Evolutionary conservation across 306 rosid genomes (phyloP), one percentile per base, ranked within the genome.

Genomic region (Vachellia collinsii): DNA sequence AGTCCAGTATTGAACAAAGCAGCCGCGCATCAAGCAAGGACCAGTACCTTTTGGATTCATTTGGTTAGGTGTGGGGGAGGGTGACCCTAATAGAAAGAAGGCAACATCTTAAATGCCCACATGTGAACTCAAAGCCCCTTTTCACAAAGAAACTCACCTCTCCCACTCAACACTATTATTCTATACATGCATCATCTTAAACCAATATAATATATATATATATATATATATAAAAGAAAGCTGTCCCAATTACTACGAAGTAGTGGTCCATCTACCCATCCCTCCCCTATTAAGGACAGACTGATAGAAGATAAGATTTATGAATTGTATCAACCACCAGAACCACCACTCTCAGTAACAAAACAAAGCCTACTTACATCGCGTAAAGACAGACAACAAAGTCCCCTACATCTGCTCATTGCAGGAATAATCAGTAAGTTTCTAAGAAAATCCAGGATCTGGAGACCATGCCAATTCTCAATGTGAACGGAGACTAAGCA

Each of bases 251-350:
- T 37, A 82, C 75, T 37, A 73, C 25, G 75, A 72, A 42, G 43
- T 42, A 68, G 83, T 75, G 82, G 85, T 78, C 84, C 87, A 72
- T 72, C 48, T 8, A 51, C 34, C 48, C 22, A n/a, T 39, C 73
- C 38, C 74, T 69, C 5, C 53, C 37, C 36, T 22, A 77, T 44
- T 70, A 82, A 75, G 54, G 74, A 51, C 44, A 81, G 54, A 20
- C 39, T 67, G 77, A 48, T 29, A 74, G 74, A 50, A 25, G 81
- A 66, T 75, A 76, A 80, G 81, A 58, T 82, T 70, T 62, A 81
- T 87, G 81, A 88, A 86, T 85, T 37, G 90, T 47, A 69, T 84
- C 90, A 85, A 80, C 92, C 79, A 91, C 86, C 83, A 44, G 74
- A 62, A 51, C 82, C 79, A 53, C 85, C 77, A 69, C 42, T 44